Base-by-base conservation (phyloP, 1,284 basidiomycete genomes). In the Cutaneotrichosporon sp. region DNA sequence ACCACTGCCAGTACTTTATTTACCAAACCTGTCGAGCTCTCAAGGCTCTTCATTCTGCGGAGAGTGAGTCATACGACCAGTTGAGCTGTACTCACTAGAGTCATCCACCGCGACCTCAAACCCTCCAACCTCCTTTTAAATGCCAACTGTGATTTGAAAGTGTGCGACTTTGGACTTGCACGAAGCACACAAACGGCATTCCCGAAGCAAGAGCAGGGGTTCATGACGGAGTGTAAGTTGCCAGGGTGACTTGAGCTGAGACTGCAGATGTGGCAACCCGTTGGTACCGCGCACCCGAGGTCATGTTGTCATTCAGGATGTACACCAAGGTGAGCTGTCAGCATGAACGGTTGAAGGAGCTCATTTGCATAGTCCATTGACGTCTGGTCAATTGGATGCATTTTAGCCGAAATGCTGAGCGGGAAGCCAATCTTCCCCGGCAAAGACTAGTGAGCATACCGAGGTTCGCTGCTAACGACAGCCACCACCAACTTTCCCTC, bases 261-360 rank as follows among this genome's bases (percentile, higher is more conserved):
- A 11, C 8, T 11, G 5, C 42, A 53, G 52, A 53, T 32, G 52
- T 45, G 16, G 47, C 45, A 20, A 45, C 27, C 22, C 26, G 49
- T 17, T 80, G 78, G 91, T 94, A 94, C 68, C 84, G 92, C 19
- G 17, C 7, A 4, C n/a, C 46, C 46, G 54, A 94, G 72, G 91
- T 94, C 75, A 94, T 96, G 92, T 80, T 96, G 54, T 93, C 90
- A 3, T 94, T 96, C 79, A 90, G 92, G 71, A 88, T 92, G 75
- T 96, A 96, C 77, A 92, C 90, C 52, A 92, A 92, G 77, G 88
- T 86, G n/a, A 35, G 61, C 75, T 60, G 29, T 44, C 27, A 49
- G 50, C 4, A 31, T 9, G 22, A 19, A 17, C n/a, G n/a, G n/a
- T n/a, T n/a, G 32, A 22, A 5, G 14, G 19, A 68, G 33, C 29